Evolutionary conservation across 352 stramenopile genomes (phyloP).

Genomic region (Plasmopara halstedii): DNA sequence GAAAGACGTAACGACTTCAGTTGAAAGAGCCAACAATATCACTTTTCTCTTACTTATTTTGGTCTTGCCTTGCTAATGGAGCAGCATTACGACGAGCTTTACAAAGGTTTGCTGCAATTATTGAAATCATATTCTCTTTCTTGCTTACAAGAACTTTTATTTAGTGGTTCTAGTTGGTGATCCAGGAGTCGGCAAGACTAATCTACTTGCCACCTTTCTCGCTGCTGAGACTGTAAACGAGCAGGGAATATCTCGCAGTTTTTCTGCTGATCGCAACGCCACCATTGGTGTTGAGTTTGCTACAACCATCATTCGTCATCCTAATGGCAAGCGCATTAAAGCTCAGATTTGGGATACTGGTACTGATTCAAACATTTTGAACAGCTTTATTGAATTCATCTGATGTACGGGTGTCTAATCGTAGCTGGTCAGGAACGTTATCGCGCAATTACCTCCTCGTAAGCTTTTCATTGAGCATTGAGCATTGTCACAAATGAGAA

Average conservation of each 20-base stretch:
- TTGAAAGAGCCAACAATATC: conserved; percentile 17
- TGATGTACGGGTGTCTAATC: no score
- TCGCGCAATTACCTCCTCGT: conserved; percentile 79
- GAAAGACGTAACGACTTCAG: conserved; percentile 8
- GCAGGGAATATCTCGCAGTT: conserved; percentile 33
- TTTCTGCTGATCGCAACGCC: conserved; percentile 52
- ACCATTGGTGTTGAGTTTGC: conserved; percentile 81
- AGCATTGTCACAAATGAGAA: no score
- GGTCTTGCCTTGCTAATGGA: conserved; percentile 24
- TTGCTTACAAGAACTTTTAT: not conserved
- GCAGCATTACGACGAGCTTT: conserved; percentile 71
- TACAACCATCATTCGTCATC: conserved; percentile 60
- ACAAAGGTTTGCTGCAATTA: conserved; percentile 41
- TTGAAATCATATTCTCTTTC: not conserved
- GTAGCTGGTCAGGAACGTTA: conserved; percentile 68
- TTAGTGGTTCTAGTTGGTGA: conserved; percentile 74
- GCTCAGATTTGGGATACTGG: conserved; percentile 80
- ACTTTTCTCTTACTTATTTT: not conserved
- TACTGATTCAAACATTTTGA: no score
- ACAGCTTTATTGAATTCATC: no score
- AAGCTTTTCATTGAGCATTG: no score
- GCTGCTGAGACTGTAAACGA: conserved; percentile 23
- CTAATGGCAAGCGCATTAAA: conserved; percentile 77
- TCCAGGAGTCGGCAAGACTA: conserved; percentile 87
- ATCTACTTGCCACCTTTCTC: conserved; percentile 80